phyloP scores from a whole-genome alignment of 2,329 filamentous ascomycete species.

The Ceratocystis eucalypticola region DNA sequence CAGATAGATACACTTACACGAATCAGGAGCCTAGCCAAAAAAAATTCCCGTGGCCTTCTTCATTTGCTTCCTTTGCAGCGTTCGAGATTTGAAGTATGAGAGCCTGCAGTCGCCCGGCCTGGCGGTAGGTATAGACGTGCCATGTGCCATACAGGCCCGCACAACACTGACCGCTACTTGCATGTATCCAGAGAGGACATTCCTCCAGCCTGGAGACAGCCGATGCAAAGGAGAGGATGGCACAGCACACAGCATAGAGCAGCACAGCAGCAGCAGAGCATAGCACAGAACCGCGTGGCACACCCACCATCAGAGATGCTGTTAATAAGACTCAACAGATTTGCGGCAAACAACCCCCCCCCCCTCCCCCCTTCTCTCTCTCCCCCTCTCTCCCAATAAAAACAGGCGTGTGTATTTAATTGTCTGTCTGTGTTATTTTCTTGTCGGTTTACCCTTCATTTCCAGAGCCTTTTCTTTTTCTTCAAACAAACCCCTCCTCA shows the following conservation, averaged over 20 bases:
- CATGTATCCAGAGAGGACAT: too few species aligned
- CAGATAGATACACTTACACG: background rate
- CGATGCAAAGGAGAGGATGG: too few species aligned
- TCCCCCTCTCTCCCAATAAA: too few species aligned
- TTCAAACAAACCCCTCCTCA: background rate
- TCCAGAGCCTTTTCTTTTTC: background rate
- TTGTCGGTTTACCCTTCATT: too few species aligned
- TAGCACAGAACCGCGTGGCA: too few species aligned
- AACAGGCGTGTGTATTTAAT: too few species aligned
- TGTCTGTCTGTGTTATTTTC: background rate
- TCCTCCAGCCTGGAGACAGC: too few species aligned
- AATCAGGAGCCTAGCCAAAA: background rate
- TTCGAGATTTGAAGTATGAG: background rate
- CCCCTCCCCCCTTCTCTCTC: too few species aligned
- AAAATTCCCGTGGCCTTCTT: background rate
- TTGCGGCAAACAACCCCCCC: background rate
- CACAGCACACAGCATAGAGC: too few species aligned
- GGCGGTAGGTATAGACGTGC: background rate
- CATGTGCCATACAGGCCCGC: background rate
- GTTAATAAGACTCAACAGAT: background rate
- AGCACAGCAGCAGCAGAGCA: too few species aligned
- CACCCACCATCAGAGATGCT: too few species aligned
- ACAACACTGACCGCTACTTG: slow-evolving; percentile 1
- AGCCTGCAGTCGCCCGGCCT: background rate
- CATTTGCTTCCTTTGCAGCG: background rate